Conservation (phyloP, 148 eudicot species). For the Amaranthus cruentus region DNA sequence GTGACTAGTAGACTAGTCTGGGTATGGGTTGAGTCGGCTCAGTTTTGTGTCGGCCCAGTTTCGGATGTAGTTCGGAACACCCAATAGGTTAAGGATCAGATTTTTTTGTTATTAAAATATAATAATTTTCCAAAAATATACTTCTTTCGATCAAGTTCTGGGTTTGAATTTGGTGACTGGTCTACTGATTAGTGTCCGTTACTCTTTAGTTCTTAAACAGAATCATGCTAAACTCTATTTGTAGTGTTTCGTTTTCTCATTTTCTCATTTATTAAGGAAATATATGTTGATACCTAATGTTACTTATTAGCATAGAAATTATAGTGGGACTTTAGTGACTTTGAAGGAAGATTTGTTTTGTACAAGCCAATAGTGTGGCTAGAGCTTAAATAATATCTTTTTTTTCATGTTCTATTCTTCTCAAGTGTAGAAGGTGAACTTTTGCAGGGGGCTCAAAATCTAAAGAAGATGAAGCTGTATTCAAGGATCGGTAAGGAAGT, state of each 20-base stretch:
- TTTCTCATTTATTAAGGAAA: neutral
- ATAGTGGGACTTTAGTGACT: conserved; percentile 3
- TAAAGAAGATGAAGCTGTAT: conserved; percentile 73
- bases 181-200: no score
- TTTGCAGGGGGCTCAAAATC: conserved; percentile 74
- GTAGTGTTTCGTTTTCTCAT: neutral
- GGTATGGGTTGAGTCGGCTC: no score
- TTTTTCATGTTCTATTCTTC: conserved; percentile 5
- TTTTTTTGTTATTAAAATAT: neutral
- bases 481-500: conserved; percentile 86
- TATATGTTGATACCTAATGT: neutral
- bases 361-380: neutral
- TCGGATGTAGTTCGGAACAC: no score
- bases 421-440: conserved; percentile 8
- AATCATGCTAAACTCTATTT: neutral
- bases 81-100: no score
- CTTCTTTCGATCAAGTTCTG: no score
- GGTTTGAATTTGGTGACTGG: no score
- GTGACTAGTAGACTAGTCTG: no score
- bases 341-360: neutral
- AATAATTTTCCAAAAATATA: neutral
- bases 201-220: neutral
- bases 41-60: no score
- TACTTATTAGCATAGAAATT: neutral
- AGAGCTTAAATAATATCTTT: conserved; percentile 6